These are phyloP conservation scores for Alternaria brassicicola DNA, from an alignment of 2,329 filamentous ascomycete species.

Conservation along the genomic window DNA sequence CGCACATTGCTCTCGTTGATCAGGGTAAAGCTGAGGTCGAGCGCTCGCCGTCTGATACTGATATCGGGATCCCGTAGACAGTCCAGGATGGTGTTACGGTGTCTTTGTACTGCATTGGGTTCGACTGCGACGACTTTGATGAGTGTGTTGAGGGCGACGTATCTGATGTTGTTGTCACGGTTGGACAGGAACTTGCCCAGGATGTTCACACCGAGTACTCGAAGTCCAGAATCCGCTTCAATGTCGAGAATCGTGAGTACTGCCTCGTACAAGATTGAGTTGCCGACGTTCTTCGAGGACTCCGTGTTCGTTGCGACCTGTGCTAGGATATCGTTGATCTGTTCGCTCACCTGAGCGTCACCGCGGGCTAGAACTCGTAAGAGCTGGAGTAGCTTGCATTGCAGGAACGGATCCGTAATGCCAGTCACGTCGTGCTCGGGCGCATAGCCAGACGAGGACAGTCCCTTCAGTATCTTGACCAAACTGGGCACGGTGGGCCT, in stretches of 20 bases:
- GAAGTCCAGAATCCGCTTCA: conserved; percentile 91
- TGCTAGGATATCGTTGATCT: conserved; percentile 97
- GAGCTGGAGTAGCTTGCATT: conserved; percentile 92
- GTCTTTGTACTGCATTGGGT: conserved; percentile 94
- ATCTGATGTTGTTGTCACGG: conserved; percentile 98
- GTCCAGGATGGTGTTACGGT: conserved; percentile 96
- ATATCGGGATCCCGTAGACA: conserved; percentile 97
- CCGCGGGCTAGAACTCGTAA: conserved; percentile 85
- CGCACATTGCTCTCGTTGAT: conserved; percentile 97
- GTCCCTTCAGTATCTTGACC: conserved; percentile 87
- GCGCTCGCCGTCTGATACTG: conserved; percentile 91
- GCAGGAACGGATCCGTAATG: conserved; percentile 95
- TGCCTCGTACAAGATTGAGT: conserved; percentile 96
- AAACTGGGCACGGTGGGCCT: conserved; percentile 81
- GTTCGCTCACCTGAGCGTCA: conserved; percentile 85
- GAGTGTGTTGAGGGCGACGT: conserved; percentile 94
- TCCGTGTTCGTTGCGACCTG: conserved; percentile 98
- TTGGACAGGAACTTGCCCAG: conserved; percentile 98
- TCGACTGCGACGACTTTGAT: conserved; percentile 99
- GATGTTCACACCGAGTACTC: conserved; percentile 96
- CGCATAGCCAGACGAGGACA: conserved; percentile 94
- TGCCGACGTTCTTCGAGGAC: conserved; percentile 96
- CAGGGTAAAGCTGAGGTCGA: conserved; percentile 96
- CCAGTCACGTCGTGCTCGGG: conserved; percentile 98
- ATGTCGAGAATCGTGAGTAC: conserved; percentile 98